Evolutionary conservation across 2,329 filamentous ascomycete species (phyloP).

Genomic region (Alternaria hordeiaustralica): DNA sequence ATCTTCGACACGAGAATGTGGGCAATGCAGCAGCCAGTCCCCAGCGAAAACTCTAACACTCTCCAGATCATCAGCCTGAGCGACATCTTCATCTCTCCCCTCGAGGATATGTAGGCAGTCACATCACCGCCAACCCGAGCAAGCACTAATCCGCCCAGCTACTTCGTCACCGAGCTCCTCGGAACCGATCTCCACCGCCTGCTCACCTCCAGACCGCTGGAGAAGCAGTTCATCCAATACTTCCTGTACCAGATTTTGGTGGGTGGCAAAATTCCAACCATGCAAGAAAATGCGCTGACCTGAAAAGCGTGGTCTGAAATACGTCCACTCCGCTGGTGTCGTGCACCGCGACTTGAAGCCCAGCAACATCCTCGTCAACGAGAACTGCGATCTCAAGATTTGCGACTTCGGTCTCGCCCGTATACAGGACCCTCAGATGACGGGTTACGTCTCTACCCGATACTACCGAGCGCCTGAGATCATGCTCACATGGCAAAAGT

Average conservation of each 20-base stretch:
- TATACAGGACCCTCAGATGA: conserved; percentile 99
- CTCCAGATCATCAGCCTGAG: conserved; percentile 88
- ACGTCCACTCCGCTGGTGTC: conserved; percentile 97
- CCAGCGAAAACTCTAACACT: conserved; percentile 22
- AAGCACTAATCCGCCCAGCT: conserved; percentile 61
- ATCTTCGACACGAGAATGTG: conserved; percentile 96
- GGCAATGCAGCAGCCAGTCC: conserved; percentile 25
- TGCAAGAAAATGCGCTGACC: conserved; percentile 55
- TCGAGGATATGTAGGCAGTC: conserved; percentile 88
- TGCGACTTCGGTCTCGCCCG: conserved; percentile 97
- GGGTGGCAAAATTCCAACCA: conserved; percentile 61
- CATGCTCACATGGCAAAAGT: conserved; percentile 99
- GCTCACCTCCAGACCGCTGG: conserved; percentile 90
- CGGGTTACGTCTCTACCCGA: conserved; percentile 96
- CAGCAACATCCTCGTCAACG: conserved; percentile 98
- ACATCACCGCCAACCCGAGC: not conserved
- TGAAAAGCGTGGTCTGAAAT: conserved; percentile 88
- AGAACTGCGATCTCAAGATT: conserved; percentile 99
- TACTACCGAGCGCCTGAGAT: conserved; percentile 99
- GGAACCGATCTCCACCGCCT: conserved; percentile 96
- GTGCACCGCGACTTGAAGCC: conserved; percentile 98
- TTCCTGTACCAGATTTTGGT: conserved; percentile 99
- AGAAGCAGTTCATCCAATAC: conserved; percentile 99
- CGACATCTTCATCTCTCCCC: conserved; percentile 98
- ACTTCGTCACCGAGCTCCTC: conserved; percentile 97